phyloP scores from a whole-genome alignment of 2,329 filamentous ascomycete genomes.

The Metarhizium anisopliae region DNA sequence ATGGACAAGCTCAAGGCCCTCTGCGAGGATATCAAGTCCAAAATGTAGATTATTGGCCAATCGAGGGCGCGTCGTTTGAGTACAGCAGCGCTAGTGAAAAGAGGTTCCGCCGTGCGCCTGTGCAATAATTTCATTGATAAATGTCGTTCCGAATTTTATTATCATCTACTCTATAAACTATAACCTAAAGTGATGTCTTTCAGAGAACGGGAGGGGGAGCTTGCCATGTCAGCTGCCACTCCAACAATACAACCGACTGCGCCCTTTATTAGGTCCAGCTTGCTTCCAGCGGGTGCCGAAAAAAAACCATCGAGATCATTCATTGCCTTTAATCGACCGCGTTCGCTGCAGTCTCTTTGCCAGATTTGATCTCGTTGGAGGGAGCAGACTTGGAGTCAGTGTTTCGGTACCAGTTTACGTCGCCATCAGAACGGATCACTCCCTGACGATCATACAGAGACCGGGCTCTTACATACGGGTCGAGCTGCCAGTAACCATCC shows the following conservation, averaged over 20 bases:
- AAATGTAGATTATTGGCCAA: constrained; percentile 52
- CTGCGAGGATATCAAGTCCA: constrained; percentile 76
- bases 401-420: constrained; percentile 58
- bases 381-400: not conserved
- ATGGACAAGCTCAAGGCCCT: constrained; percentile 78
- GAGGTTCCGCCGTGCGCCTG: not conserved
- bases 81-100: not conserved
- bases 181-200: not conserved
- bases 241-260: not conserved
- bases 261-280: not conserved
- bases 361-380: not conserved
- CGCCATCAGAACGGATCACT: constrained; percentile 57
- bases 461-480: constrained; percentile 76
- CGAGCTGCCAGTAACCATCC: constrained; percentile 78
- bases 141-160: not conserved
- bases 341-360: no score
- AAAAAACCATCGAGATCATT: not conserved
- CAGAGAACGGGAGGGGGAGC: not conserved
- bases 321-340: not conserved
- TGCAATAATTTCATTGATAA: not conserved
- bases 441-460: constrained; percentile 80
- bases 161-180: not conserved
- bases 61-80: not conserved
- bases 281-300: no score
- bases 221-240: not conserved